Base-by-base conservation (phyloP, 164 flowering plant species). In the Aristolochia fimbriata region DNA sequence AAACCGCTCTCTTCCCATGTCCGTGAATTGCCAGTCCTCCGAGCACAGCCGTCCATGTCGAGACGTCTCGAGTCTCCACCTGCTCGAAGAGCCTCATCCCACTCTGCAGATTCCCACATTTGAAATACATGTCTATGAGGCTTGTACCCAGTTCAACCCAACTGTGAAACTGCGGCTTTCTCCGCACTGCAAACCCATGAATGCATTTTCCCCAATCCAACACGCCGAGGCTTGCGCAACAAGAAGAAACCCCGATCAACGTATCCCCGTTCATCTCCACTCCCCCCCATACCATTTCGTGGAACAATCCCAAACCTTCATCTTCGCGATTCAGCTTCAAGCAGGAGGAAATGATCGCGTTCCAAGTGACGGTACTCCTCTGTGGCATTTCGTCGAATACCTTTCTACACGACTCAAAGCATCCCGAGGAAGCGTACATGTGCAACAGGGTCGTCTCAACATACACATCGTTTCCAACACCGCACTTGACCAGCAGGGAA, bases 361-460 rank as follows among this genome's bases (percentile, higher is more conserved):
- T 58, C 61, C 61, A 58, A 14, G 61, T 45, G 1, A 58, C 47
- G 16, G 50, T 58, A 22, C 49, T 45, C 37, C 51, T 37, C 23
- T 58, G 49, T 13, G 61, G 61, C 61, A 58, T 58, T 37, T 45
- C 49, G 45, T 58, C 51, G 25, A 58, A 58, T 17, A 58, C 48
- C 51, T 16, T 31, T 6, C 4, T 17, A 14, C n/a, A 0, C 14
- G 46, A 17, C n/a, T 15, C 17, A 16, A 25, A 2, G n/a, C 5
- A 24, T 8, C 8, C 59, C 17, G 17, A 56, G 8, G 19, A 13
- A 22, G 17, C 43, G 33, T 57, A 57, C 46, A 30, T 4, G 9
- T 57, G 46, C n/a, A 57, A 7, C 46, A 57, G 47, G 31, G 59
- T 15, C n/a, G 45, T 57, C 19, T 57, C 2, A 9, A 33, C 45